Conservation (phyloP, 106 monocot species). For the Ottelia alismoides region DNA sequence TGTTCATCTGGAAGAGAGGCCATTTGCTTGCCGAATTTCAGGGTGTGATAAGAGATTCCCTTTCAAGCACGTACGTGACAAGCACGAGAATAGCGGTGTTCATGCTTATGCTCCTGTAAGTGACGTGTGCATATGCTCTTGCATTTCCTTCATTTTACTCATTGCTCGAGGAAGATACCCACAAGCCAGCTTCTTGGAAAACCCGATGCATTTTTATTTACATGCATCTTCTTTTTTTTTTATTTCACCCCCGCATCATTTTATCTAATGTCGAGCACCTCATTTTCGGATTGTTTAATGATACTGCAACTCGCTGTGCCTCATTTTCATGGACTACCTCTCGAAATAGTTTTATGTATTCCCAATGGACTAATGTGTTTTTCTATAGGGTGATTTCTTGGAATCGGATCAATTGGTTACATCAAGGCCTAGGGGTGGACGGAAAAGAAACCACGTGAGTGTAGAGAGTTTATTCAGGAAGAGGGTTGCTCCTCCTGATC, state of each 20-base stretch:
- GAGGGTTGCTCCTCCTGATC: constrained; percentile 39
- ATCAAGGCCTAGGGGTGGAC: constrained; percentile 39
- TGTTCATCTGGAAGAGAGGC: constrained; percentile 47
- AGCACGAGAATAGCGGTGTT: constrained; percentile 53
- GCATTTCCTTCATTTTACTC: too few species aligned
- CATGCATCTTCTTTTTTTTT: too few species aligned
- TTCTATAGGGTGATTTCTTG: constrained; percentile 66
- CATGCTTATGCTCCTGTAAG: constrained; percentile 53
- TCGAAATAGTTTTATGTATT: not conserved
- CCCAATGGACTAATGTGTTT: not conserved
- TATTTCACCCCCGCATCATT: too few species aligned
- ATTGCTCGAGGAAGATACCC: too few species aligned
- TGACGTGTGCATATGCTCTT: too few species aligned
- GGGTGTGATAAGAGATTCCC: constrained; percentile 62
- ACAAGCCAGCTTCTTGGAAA: too few species aligned
- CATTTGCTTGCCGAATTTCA: constrained; percentile 44
- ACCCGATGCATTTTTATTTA: too few species aligned
- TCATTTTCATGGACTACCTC: not conserved
- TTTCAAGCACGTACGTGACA: constrained; percentile 84
- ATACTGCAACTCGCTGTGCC: not conserved
- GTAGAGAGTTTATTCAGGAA: constrained; percentile 49
- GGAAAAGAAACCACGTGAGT: constrained; percentile 40
- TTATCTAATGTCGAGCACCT: too few species aligned
- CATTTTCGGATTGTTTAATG: too few species aligned
- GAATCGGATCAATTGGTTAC: constrained; percentile 50